phyloP scores from a whole-genome alignment of 352 stramenopile species.

The Halophytophthora batemanensis region DNA sequence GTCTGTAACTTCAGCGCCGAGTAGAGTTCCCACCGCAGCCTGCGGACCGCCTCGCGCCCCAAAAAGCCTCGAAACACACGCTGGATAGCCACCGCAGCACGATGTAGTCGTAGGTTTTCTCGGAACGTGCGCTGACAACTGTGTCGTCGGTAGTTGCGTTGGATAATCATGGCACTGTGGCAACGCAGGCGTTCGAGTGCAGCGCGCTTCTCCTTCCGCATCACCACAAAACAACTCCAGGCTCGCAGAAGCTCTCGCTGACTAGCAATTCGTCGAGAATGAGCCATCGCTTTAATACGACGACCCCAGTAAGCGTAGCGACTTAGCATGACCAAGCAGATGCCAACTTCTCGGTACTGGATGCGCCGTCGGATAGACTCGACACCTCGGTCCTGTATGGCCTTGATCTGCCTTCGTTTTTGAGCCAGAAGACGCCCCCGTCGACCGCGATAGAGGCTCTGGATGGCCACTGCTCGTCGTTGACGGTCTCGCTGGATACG shows the following conservation, averaged over 20 bases:
- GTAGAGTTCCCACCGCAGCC: conserved; percentile 35
- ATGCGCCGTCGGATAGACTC: conserved; percentile 34
- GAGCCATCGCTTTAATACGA: conserved; percentile 35
- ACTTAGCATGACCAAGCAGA: conserved; percentile 34
- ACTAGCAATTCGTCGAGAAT: conserved; percentile 6
- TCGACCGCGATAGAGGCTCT: conserved; percentile 54
- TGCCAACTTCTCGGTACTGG: conserved; percentile 11
- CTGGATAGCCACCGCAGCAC: conserved; percentile 58
- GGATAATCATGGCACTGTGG: conserved; percentile 51
- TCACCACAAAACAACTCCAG: conserved; percentile 19
- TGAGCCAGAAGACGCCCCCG: conserved; percentile 17
- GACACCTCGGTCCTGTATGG: conserved; percentile 26
- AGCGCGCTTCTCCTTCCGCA: conserved; percentile 39
- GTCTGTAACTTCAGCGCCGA: conserved; percentile 53
- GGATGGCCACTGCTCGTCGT: conserved; percentile 33
- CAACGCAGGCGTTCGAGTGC: conserved; percentile 30
- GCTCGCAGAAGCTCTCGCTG: conserved; percentile 11
- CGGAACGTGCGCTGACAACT: conserved; percentile 50
- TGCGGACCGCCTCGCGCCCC: conserved; percentile 32
- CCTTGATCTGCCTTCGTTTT: conserved; percentile 22
- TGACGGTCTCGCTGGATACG: conserved; percentile 27
- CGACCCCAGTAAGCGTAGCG: conserved; percentile 15
- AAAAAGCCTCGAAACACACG: conserved; percentile 46
- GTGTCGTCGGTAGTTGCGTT: conserved; percentile 63
- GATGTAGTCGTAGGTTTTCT: conserved; percentile 25